phyloP scores from a whole-genome alignment of 257 asterid genomes.

The Scutellaria baicalensis region DNA sequence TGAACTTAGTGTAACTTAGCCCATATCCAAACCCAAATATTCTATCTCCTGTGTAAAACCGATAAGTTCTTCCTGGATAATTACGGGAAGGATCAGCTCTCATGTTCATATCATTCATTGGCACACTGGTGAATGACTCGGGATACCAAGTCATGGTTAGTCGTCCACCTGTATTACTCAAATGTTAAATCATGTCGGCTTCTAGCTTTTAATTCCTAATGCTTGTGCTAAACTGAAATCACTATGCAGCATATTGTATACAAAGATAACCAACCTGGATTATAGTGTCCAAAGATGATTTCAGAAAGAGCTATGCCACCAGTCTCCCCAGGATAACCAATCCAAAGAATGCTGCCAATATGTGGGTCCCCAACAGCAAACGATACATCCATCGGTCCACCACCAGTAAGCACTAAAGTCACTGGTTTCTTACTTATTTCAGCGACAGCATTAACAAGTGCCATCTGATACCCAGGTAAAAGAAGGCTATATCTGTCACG shows the following conservation, averaged over 20 bases:
- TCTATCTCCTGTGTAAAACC: slow-evolving; percentile 70
- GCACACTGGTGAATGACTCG: slow-evolving; percentile 66
- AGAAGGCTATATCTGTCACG: slow-evolving; percentile 84
- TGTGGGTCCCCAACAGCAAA: slow-evolving; percentile 55
- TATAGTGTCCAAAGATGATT: slow-evolving; percentile 69
- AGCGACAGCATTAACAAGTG: slow-evolving; percentile 52
- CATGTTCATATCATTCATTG: slow-evolving; percentile 93
- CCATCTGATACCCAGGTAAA: slow-evolving; percentile 77
- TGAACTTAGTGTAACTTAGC: slow-evolving; percentile 63
- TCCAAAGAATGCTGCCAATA: slow-evolving; percentile 80
- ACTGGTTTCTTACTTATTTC: slow-evolving; percentile 56
- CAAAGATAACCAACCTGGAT: slow-evolving; percentile 49
- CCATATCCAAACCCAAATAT: slow-evolving; percentile 76
- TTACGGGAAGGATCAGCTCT: slow-evolving; percentile 72
- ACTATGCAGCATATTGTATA: neutral
- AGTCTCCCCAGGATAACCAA: slow-evolving; percentile 95
- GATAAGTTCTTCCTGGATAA: slow-evolving; percentile 88
- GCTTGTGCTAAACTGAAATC: neutral
- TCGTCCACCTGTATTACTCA: slow-evolving; percentile 57
- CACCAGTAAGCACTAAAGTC: slow-evolving; percentile 76
- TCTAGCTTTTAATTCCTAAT: neutral
- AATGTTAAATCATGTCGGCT: neutral
- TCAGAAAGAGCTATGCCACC: slow-evolving; percentile 83
- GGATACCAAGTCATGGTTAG: slow-evolving; percentile 89
- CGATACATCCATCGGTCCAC: slow-evolving; percentile 85